phyloP scores from a whole-genome alignment of 148 eudicot genomes.

The Amaranthus cruentus region DNA sequence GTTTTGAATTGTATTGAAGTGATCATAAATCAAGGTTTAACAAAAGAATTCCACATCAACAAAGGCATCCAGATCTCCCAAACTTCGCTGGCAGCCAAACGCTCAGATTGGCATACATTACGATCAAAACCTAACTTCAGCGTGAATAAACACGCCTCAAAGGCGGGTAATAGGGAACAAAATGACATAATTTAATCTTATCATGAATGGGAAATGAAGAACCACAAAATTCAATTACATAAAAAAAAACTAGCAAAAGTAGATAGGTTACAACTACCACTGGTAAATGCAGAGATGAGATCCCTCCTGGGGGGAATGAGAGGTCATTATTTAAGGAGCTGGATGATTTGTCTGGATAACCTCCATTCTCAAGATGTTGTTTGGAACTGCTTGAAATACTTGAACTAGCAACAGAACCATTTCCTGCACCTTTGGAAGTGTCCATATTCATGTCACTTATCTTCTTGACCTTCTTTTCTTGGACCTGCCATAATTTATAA shows the following conservation, averaged over 20 bases:
- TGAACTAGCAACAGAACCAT: slow-evolving; percentile 49
- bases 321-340: slow-evolving; percentile 36
- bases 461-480: slow-evolving; percentile 78
- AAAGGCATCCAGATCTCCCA: neutral
- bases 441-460: slow-evolving; percentile 57
- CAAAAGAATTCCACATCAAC: neutral
- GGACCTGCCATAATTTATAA: slow-evolving; percentile 43
- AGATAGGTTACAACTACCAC: slow-evolving; percentile 60
- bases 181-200: neutral
- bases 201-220: neutral
- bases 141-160: neutral
- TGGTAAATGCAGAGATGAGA: slow-evolving; percentile 56
- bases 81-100: neutral
- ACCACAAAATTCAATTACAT: neutral
- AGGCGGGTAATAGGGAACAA: neutral
- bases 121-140: neutral
- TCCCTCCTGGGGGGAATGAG: slow-evolving; percentile 41
- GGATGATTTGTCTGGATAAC: slow-evolving; percentile 33
- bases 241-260: neutral
- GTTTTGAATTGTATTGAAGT: too few relatives aligned
- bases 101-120: neutral
- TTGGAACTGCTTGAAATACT: slow-evolving; percentile 32
- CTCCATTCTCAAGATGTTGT: slow-evolving; percentile 50
- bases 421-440: slow-evolving; percentile 46
- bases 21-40: too few relatives aligned